phyloP scores from a whole-genome alignment of 202 grass and related monocot genomes.

The Digitaria exilis region DNA sequence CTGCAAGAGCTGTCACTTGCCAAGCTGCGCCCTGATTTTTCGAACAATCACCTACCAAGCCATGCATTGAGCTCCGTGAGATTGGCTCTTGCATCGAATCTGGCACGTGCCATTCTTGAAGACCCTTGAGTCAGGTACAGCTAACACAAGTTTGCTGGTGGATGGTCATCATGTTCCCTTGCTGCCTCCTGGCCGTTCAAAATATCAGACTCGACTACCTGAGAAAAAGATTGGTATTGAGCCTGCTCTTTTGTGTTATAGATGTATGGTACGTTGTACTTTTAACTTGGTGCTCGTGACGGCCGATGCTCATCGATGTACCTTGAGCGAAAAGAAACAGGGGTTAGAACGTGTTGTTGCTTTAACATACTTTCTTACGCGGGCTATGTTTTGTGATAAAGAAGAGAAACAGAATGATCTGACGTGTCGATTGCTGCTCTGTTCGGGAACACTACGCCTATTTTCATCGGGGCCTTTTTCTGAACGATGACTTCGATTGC shows the following conservation, averaged over 20 bases:
- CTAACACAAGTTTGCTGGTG: not conserved
- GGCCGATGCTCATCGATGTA: not conserved
- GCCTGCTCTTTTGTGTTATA: not conserved
- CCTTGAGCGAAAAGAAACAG: not conserved
- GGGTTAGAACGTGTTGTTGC: not conserved
- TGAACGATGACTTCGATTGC: not conserved
- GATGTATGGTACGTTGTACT: constrained; percentile 17
- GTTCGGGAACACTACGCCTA: not conserved
- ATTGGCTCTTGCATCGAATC: constrained; percentile 79
- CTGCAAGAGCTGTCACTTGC: constrained; percentile 85
- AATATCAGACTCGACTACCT: not conserved
- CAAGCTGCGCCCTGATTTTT: constrained; percentile 70
- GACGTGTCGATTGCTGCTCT: not conserved
- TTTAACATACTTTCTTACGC: not conserved
- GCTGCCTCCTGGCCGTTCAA: not conserved
- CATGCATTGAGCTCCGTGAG: constrained; percentile 66
- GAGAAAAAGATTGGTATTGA: constrained; percentile 20
- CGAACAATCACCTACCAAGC: constrained; percentile 51
- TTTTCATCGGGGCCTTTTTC: too few relatives aligned
- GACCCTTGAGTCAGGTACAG: constrained; percentile 55
- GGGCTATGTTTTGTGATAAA: not conserved
- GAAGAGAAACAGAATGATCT: not conserved
- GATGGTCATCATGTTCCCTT: not conserved
- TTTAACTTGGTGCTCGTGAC: not conserved
- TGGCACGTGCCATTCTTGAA: constrained; percentile 73